phyloP scores from a whole-genome alignment of 2,329 filamentous ascomycete genomes.

The Calonectria naviculata region DNA sequence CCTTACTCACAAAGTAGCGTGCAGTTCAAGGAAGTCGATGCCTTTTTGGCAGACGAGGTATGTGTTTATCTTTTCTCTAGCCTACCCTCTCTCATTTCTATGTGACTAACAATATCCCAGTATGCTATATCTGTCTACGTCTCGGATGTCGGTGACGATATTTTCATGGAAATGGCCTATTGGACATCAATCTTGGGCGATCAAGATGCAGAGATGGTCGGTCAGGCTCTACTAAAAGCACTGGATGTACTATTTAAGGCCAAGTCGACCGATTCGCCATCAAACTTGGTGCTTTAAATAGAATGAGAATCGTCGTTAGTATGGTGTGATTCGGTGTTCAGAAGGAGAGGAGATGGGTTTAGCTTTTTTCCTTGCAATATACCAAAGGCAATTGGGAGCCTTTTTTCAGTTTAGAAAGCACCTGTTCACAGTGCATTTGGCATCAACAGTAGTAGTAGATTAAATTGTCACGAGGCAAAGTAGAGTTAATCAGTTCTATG shows the following conservation, averaged over 20 bases:
- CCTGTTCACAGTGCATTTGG: too few species aligned
- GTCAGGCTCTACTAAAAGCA: not conserved
- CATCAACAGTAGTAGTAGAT: too few species aligned
- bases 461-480: too few species aligned
- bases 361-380: too few species aligned
- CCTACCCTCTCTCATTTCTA: not conserved
- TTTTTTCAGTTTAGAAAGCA: too few species aligned
- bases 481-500: too few species aligned
- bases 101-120: not conserved
- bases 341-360: too few species aligned
- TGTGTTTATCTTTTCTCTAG: not conserved
- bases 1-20: not conserved
- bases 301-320: too few species aligned
- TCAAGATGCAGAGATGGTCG: not conserved
- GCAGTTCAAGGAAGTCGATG: not conserved
- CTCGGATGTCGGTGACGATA: not conserved
- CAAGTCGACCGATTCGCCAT: not conserved
- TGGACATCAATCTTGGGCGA: not conserved
- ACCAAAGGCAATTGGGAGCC: too few species aligned
- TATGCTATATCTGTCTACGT: not conserved
- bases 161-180: not conserved
- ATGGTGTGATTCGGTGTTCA: too few species aligned
- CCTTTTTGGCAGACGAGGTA: not conserved
- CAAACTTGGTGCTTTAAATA: not conserved
- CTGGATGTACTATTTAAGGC: not conserved